Evolutionary conservation across 2,329 filamentous ascomycete genomes (phyloP), one percentile per base, ranked within the genome.

Genomic region (Penicillium sp.): DNA sequence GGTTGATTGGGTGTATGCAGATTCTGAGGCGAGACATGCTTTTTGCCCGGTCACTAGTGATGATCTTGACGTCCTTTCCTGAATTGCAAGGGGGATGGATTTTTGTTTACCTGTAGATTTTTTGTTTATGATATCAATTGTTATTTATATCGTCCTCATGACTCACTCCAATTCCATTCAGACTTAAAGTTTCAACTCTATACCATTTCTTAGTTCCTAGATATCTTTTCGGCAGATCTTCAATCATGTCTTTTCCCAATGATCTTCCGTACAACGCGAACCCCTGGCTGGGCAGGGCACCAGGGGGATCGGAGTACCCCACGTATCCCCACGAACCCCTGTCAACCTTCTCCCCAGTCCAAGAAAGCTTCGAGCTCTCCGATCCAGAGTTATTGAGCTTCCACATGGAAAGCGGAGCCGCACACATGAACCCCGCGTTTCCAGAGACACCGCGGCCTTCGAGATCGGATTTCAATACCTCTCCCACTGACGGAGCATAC

Each of bases 1-100:
- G 11, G 3, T 27, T 41, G 22, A 50, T 50, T 50, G 48, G 47
- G 3, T 26, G 9, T 50, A 24, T 41, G 37, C 13, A 27, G 37
- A 50, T 41, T 50, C 48, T 50, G 35, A 22, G 33, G 48, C 48
- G 35, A 48, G 35, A 50, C 48, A 50, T 24, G 39, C 48, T 33
- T 37, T 49, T 50, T 50, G 48, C 48, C 48, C 48, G 21, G 37
- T 50, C 22, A 24, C 29, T 33, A 13, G 8, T 37, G 48, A 35
- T 41, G 22, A 29, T 50, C 48, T 27, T 50, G 14, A 41, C 22
- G 16, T 29, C 26, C n/a, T 27, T 27, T 24, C 48, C n/a, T 31
- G 22, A 27, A 14, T 27, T 27, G 21, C 5, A 27, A 50, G 33
- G 33, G 48, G 48, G 21, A 6, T n/a, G n/a, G 13, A 4, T 5